Evolutionary conservation across 169 alveolate species (phyloP).

Genomic region (Theileria annulata): DNA sequence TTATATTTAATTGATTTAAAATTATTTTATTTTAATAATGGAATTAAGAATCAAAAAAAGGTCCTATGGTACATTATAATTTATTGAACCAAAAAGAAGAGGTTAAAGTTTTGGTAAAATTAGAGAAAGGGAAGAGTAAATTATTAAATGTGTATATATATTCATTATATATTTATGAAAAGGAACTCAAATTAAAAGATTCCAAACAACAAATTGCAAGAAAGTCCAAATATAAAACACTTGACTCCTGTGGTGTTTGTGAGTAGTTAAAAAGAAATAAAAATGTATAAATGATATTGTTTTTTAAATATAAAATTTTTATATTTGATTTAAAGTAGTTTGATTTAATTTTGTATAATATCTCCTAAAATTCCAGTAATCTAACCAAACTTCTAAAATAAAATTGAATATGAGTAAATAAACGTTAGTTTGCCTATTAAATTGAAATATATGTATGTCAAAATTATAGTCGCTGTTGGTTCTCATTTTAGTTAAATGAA

Average conservation of each 20-base stretch:
- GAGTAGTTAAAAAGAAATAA: neutral
- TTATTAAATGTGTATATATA: conserved; percentile 8
- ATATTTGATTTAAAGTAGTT: too few relatives aligned
- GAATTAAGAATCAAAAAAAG: too few relatives aligned
- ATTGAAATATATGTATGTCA: too few relatives aligned
- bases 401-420: too few relatives aligned
- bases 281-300: neutral
- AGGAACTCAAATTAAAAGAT: neutral
- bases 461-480: too few relatives aligned
- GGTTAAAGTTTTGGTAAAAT: neutral
- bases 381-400: too few relatives aligned
- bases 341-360: conserved; percentile 1
- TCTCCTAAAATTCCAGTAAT: neutral
- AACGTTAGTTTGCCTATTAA: too few relatives aligned
- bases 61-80: too few relatives aligned
- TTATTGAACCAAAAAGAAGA: too few relatives aligned
- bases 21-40: too few relatives aligned
- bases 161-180: neutral
- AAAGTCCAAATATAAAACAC: neutral
- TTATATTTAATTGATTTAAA: neutral
- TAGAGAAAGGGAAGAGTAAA: neutral
- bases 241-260: conserved; percentile 2
- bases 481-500: neutral
- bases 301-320: neutral
- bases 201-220: neutral